Evolutionary conservation across 306 rosid species (phyloP).

Genomic region (Nissolia schottii): DNA sequence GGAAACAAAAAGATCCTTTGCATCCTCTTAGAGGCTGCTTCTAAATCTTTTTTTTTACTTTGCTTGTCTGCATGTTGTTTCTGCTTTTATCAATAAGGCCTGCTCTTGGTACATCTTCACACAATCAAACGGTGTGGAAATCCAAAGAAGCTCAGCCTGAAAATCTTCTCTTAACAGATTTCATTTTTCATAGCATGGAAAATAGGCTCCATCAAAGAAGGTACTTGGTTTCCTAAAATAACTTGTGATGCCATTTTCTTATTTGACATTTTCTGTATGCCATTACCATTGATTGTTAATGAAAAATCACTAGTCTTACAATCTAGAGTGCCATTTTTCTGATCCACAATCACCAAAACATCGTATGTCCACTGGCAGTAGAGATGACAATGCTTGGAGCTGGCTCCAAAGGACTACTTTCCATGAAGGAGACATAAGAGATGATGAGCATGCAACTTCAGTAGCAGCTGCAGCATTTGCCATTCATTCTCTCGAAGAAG

Average conservation of each 20-base stretch:
- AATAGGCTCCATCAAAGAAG: conserved; percentile 32
- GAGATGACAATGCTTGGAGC: conserved; percentile 23
- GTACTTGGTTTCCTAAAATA: conserved; percentile 11
- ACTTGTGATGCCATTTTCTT: not conserved
- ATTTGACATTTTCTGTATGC: not conserved
- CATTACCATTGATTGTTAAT: not conserved
- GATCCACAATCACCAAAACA: conserved; percentile 26
- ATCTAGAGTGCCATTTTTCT: conserved; percentile 40
- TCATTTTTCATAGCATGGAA: conserved; percentile 21
- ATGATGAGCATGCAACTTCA: conserved; percentile 48
- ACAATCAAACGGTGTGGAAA: not conserved
- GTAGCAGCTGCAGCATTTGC: conserved; percentile 60
- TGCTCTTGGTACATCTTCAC: conserved; percentile 9
- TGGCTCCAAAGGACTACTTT: conserved; percentile 14
- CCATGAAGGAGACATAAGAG: conserved; percentile 31
- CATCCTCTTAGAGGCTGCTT: conserved; percentile 40
- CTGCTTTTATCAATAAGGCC: conserved; percentile 2
- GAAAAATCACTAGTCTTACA: not conserved
- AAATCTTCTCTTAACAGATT: not conserved
- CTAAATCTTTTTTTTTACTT: conserved; percentile 33
- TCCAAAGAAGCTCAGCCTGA: not conserved
- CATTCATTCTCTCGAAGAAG: conserved; percentile 52
- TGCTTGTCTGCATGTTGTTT: conserved; percentile 38
- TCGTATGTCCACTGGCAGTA: conserved; percentile 14
- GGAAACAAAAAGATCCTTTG: conserved; percentile 38